These are phyloP conservation scores for Pseudonectria buxi DNA, from an alignment of 2,329 filamentous ascomycete genomes.

Conservation along the genomic window DNA sequence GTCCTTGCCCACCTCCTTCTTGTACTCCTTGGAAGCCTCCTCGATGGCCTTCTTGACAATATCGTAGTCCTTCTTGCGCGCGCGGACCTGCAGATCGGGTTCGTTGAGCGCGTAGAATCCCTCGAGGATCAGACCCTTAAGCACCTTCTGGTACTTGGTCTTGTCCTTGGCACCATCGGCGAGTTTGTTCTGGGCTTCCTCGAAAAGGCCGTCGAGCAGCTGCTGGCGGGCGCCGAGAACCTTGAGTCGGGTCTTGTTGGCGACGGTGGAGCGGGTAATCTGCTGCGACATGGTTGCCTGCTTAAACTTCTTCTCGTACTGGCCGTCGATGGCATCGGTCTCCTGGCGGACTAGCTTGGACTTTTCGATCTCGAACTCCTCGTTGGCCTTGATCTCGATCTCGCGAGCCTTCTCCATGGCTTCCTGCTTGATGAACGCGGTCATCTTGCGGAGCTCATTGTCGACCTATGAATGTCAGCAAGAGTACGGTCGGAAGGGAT, in stretches of 20 bases:
- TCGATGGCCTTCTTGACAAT: slow-evolving; percentile 71
- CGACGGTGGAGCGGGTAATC: slow-evolving; percentile 90
- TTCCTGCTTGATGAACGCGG: slow-evolving; percentile 98
- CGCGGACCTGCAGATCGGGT: slow-evolving; percentile 65
- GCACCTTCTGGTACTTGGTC: slow-evolving; percentile 64
- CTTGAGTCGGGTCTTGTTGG: slow-evolving; percentile 91
- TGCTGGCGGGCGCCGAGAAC: slow-evolving; percentile 84
- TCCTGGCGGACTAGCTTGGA: slow-evolving; percentile 96
- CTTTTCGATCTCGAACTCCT: slow-evolving; percentile 98
- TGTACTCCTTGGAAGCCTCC: slow-evolving; percentile 74
- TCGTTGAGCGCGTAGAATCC: slow-evolving; percentile 85
- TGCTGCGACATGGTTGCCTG: slow-evolving; percentile 97
- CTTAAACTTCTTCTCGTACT: slow-evolving; percentile 99
- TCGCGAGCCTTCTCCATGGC: slow-evolving; percentile 94
- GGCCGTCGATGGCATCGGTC: slow-evolving; percentile 81
- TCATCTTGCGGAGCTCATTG: slow-evolving; percentile 99
- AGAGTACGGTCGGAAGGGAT: slow-evolving; percentile 10
- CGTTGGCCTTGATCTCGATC: slow-evolving; percentile 96
- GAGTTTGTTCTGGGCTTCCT: slow-evolving; percentile 69
- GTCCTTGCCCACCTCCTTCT: slow-evolving; percentile 67
- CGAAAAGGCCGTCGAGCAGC: slow-evolving; percentile 84
- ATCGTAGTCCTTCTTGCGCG: slow-evolving; percentile 72
- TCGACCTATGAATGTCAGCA: slow-evolving; percentile 59
- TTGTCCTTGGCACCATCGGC: slow-evolving; percentile 58
- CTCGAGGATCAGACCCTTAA: slow-evolving; percentile 81